A percentile compares a stretch with the other conserved stretches of the same genome.
These are phyloP conservation scores for Athelia sp. DNA, from an alignment of 1,284 basidiomycete species.

Conservation along the genomic window DNA sequence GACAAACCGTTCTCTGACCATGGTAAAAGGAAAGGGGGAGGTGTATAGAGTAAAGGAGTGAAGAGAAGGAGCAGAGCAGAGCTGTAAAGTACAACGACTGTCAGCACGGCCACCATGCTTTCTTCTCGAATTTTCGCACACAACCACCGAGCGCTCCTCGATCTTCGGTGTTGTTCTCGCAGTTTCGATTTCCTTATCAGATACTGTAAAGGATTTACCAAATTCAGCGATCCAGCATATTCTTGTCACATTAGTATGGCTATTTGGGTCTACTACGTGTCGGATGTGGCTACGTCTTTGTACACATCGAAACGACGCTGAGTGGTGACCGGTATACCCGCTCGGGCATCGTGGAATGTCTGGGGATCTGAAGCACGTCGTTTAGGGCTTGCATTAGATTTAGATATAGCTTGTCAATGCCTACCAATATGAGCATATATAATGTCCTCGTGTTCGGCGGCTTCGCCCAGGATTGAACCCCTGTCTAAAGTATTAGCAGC, in stretches of 20 bases:
- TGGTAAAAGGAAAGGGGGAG: conserved; percentile 21
- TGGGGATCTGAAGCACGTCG: conserved; percentile 56
- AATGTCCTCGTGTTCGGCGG: conserved; percentile 78
- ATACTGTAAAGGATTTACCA: too few species aligned
- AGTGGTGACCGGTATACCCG: conserved; percentile 81
- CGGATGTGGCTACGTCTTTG: conserved; percentile 47
- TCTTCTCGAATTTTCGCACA: not conserved
- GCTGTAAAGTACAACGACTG: conserved; percentile 4
- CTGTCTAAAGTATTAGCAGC: conserved; percentile 33
- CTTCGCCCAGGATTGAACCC: conserved; percentile 78
- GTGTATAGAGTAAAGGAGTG: conserved; percentile 8
- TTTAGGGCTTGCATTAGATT: conserved; percentile 1
- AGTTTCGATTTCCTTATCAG: too few species aligned
- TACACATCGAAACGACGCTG: conserved; percentile 94
- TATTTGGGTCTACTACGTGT: conserved; percentile 10
- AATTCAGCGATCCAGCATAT: too few species aligned
- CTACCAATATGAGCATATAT: conserved; percentile 78
- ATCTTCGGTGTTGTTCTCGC: not conserved
- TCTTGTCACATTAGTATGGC: too few species aligned
- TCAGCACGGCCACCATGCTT: not conserved
- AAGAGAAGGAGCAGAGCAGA: conserved; percentile 27
- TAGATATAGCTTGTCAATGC: conserved; percentile 18
- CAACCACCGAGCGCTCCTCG: not conserved
- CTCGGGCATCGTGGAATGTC: conserved; percentile 62
- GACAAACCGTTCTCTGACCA: conserved; percentile 69